Conservation (phyloP, 2,329 filamentous ascomycete species). For the Calonectria fujianensis region DNA sequence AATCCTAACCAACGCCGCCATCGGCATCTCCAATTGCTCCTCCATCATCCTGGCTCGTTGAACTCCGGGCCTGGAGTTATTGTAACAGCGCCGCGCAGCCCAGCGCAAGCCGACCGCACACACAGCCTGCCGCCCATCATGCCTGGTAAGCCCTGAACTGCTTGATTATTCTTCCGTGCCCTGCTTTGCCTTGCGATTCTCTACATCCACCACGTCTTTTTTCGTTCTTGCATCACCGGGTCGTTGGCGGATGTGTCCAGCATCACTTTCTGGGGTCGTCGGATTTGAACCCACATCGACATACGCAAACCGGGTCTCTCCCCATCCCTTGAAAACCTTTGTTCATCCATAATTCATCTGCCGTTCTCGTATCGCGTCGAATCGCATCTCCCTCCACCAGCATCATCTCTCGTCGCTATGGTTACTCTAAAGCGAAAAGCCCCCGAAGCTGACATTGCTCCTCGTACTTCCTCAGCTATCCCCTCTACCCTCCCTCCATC, state of each 20-base stretch:
- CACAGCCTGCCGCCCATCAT: constrained; percentile 34
- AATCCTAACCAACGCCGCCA: neutral
- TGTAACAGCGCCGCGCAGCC: constrained; percentile 31
- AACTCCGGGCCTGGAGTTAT: constrained; percentile 27
- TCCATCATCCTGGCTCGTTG: constrained; percentile 24
- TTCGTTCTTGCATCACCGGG: constrained; percentile 6
- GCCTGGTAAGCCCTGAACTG: constrained; percentile 37
- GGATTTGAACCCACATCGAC: constrained; percentile 30
- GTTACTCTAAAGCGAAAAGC: constrained; percentile 60
- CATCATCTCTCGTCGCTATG: constrained; percentile 49
- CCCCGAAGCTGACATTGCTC: constrained; percentile 60
- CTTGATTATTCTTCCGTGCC: constrained; percentile 6
- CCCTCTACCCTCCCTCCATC: constrained; percentile 85
- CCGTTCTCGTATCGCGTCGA: constrained; percentile 11
- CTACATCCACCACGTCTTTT: neutral
- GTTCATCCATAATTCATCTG: constrained; percentile 25
- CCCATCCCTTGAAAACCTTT: constrained; percentile 29
- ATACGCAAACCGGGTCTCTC: constrained; percentile 28
- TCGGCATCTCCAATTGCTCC: constrained; percentile 26
- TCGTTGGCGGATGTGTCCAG: constrained; percentile 1
- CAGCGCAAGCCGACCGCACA: constrained; percentile 27
- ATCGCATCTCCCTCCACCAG: constrained; percentile 32
- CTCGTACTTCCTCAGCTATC: constrained; percentile 63
- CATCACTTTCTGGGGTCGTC: constrained; percentile 8
- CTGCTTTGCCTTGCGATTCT: neutral